A percentile compares a stretch with the other conserved stretches of the same genome.
Conservation (phyloP, 1,139 yeast genomes). For the Hansenula lynferdii region DNA sequence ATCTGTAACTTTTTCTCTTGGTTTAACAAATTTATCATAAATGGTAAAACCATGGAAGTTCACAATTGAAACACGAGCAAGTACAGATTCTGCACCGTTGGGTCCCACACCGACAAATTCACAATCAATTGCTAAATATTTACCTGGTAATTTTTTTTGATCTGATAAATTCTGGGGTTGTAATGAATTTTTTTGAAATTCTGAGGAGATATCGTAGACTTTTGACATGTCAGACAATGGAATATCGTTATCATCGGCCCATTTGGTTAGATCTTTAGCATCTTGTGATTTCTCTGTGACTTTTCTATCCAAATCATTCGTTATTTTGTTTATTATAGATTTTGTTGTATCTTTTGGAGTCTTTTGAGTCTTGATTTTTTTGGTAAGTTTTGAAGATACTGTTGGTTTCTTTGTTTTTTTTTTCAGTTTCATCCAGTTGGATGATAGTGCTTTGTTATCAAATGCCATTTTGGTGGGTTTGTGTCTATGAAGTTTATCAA, state of each 20-base stretch:
- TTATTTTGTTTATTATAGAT: slow-evolving; percentile 14
- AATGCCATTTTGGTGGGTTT: too few relatives aligned
- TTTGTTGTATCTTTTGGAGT: slow-evolving; percentile 7
- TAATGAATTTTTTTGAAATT: slow-evolving; percentile 5
- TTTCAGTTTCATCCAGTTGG: slow-evolving; percentile 17
- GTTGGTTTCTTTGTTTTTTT: slow-evolving; percentile 7
- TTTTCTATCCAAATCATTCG: slow-evolving; percentile 11
- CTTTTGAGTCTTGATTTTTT: slow-evolving; percentile 2
- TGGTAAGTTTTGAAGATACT: slow-evolving; percentile 2
- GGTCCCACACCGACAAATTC: slow-evolving; percentile 92
- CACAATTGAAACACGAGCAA: slow-evolving; percentile 86
- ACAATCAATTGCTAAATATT: slow-evolving; percentile 81
- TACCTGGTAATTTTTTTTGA: slow-evolving; percentile 43
- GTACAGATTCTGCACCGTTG: slow-evolving; percentile 61
- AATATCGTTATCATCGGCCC: slow-evolving; percentile 19
- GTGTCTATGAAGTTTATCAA: too few relatives aligned
- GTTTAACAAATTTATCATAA: slow-evolving; percentile 71
- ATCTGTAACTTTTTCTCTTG: slow-evolving; percentile 72
- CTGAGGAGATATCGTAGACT: slow-evolving; percentile 7
- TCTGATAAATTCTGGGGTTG: slow-evolving; percentile 9
- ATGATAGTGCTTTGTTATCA: slow-evolving; percentile 7
- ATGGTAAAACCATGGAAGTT: slow-evolving; percentile 73
- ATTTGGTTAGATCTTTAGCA: slow-evolving; percentile 5
- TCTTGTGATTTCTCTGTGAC: slow-evolving; percentile 4
- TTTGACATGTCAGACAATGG: slow-evolving; percentile 12